Base-by-base conservation (phyloP, 495 filamentous ascomycete species). In the Aspergillus diversus region DNA sequence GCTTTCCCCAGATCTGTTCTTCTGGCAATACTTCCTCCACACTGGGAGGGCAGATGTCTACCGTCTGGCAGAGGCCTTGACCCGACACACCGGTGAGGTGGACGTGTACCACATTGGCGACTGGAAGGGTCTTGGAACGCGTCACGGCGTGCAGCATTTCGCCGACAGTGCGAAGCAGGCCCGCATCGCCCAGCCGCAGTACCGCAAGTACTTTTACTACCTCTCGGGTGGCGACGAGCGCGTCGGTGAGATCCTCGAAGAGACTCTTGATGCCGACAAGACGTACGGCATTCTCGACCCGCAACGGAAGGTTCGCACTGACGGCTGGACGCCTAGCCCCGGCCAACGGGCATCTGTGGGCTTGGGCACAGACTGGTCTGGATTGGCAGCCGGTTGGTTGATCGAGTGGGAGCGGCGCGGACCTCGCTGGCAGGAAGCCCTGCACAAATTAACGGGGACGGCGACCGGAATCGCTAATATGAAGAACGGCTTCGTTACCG, bases 111-210 rank as follows among this genome's bases (percentile, higher is more conserved):
- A 84, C 55, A 56, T 75, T 12, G 81, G 81, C 0, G 64, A 67
- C 1, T 81, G 73, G 66, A 80, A 78, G 59, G 81, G 80, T 0
- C 74, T 84, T 16, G 81, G 81, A 9, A 81, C 80, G 2, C 70
- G 81, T n/a, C 81, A 84, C 48, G 80, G 80, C 8, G 77, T 84
- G 11, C 80, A 83, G 59, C 81, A 84, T 57, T 84, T 72, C 61
- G 68, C 74, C 21, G 80, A 84, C 53, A 81, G 78, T 60, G 72
- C 78, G 3, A 84, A 84, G 56, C 81, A 84, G 50, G 76, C 77
- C 7, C 78, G 81, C 7, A 79, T 84, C 53, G 37, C 66, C 1
- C 60, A 66, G 52, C 60, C 63, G 0, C 60, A 51, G 37, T 81
- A 81, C 47, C 64, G 79, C 17, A 78, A 77, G 35, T 67, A 73